phyloP scores from a whole-genome alignment of 768 basidiomycete genomes.

The Phylloporus sp. region DNA sequence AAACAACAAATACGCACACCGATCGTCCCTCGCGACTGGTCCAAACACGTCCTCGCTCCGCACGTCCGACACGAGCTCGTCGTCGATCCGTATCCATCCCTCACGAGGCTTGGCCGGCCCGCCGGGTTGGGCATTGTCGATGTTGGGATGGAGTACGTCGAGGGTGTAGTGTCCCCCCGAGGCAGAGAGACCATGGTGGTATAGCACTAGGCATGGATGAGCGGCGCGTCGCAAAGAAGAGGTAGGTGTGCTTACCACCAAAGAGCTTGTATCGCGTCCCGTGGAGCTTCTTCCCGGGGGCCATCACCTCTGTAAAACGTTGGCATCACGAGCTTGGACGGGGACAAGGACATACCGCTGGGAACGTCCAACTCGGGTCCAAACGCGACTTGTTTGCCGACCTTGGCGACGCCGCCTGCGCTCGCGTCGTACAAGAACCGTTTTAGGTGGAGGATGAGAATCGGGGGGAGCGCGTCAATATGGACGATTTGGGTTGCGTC shows the following conservation, averaged over 20 bases:
- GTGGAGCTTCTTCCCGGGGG: constrained; percentile 44
- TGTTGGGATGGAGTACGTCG: constrained; percentile 74
- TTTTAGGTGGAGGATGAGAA: constrained; percentile 87
- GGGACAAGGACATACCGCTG: constrained; percentile 38
- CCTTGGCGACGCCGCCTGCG: constrained; percentile 77
- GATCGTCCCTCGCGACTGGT: constrained; percentile 46
- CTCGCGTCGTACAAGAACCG: constrained; percentile 81
- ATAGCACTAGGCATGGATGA: constrained; percentile 51
- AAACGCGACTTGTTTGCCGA: constrained; percentile 76
- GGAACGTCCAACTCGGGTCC: constrained; percentile 74
- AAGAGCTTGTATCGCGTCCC: constrained; percentile 72
- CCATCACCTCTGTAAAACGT: constrained; percentile 60
- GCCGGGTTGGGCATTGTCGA: constrained; percentile 42
- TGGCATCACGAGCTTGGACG: background rate
- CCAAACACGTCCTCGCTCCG: constrained; percentile 66
- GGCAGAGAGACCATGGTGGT: constrained; percentile 90
- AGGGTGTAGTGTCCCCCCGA: constrained; percentile 95
- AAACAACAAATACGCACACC: constrained; percentile 85
- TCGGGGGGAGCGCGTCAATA: constrained; percentile 77
- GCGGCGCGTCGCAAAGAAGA: background rate
- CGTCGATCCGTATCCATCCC: constrained; percentile 92
- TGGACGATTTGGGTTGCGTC: constrained; percentile 72
- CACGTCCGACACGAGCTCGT: constrained; percentile 80
- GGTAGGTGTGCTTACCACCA: constrained; percentile 55
- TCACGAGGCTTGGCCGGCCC: constrained; percentile 38